Evolutionary conservation across 2,329 filamentous ascomycete species (phyloP).

Genomic region (Colletotrichum melonis): DNA sequence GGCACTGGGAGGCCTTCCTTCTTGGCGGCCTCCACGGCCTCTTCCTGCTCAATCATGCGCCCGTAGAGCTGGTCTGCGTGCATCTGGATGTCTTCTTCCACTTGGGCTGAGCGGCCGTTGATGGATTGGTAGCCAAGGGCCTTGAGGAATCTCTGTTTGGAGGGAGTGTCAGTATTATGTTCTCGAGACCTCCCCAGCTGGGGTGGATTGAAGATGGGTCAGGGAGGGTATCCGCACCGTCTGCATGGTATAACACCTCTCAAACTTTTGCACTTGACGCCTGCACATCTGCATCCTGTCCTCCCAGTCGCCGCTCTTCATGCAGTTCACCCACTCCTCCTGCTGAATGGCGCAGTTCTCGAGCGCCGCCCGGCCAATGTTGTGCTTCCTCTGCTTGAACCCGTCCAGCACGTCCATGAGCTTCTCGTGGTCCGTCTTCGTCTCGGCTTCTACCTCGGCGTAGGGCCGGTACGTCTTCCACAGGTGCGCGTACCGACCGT

Average conservation of each 20-base stretch:
- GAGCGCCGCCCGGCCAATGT: constrained; percentile 83
- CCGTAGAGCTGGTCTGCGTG: constrained; percentile 93
- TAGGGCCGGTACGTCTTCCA: constrained; percentile 93
- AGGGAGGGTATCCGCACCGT: constrained; percentile 59
- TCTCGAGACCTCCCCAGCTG: background rate
- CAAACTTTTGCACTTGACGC: constrained; percentile 80
- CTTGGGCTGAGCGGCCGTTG: constrained; percentile 70
- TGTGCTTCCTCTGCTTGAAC: constrained; percentile 83
- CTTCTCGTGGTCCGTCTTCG: constrained; percentile 82
- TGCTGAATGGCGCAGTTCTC: constrained; percentile 96
- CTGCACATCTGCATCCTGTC: constrained; percentile 84
- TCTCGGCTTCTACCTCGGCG: constrained; percentile 73
- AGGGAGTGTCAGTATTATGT: background rate
- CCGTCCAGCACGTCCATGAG: constrained; percentile 83
- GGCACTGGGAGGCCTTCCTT: constrained; percentile 69
- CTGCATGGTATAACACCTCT: constrained; percentile 91
- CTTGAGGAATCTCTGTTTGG: constrained; percentile 80
- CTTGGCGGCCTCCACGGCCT: constrained; percentile 76
- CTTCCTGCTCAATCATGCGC: constrained; percentile 86
- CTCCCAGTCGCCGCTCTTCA: constrained; percentile 75
- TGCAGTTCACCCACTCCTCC: constrained; percentile 84
- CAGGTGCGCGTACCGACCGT: constrained; percentile 80
- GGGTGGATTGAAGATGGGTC: background rate
- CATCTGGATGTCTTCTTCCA: constrained; percentile 93
- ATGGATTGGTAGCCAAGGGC: constrained; percentile 87